Base-by-base conservation (phyloP, 2,329 filamentous ascomycete genomes). In the Periconia sp. region DNA sequence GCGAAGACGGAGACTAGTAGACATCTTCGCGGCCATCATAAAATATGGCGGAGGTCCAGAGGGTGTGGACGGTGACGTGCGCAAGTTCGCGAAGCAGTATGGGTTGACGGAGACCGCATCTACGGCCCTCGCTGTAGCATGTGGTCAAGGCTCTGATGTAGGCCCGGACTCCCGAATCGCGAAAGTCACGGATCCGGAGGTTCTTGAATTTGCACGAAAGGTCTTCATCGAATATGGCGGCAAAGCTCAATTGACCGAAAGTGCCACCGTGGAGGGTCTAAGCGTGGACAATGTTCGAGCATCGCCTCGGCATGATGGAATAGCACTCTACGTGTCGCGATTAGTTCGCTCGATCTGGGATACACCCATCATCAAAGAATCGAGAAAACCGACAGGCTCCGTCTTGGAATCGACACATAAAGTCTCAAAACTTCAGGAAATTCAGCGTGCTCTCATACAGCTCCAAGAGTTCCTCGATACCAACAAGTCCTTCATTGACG, bases 151-250 rank as follows among this genome's bases (percentile, higher is more conserved):
- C 8, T 86, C 87, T 18, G 92, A 96, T 60, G 82, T 89, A 15
- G 87, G 87, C 0, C 67, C 77, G 1, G 88, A 90, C 43, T 82
- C 84, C 30, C 83, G 91, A 30, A 73, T 86, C 8, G 85, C 88
- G 0, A 80, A 78, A 51, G 78, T 88, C 17, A 87, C 86, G 23
- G 94, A 97, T 60, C 88, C 92, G 10, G 83, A 90, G 24, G 90
- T 95, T 1, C 79, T 95, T 33, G 91, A 96, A 56, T 83, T 86
- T 48, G 94, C 92, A 4, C 84, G 90, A 45, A 86, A 88, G 50
- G 87, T 88, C 1, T 97, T 96, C 68, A 91, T 97, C 43, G 92
- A 95, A 56, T 92, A 88, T 66, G 94, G 94, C 36, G 94, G 94
- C 21, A 89, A 91, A 60, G 88, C 94, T 1, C 87, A 85, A 4